phyloP scores from a whole-genome alignment of 768 basidiomycete genomes.

The Royoungia palumana region DNA sequence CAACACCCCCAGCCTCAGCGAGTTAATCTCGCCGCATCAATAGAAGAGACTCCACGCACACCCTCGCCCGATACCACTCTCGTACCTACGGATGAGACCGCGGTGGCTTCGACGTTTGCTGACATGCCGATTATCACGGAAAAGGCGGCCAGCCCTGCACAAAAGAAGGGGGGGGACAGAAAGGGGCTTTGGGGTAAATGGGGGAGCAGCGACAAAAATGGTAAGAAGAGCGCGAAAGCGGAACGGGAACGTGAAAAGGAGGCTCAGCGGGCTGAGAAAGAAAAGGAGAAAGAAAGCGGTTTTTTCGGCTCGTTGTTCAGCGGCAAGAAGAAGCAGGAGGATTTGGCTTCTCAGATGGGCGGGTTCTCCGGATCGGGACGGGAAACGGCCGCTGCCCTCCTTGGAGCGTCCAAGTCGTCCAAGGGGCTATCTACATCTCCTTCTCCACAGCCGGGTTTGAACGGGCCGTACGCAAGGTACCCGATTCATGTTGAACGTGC shows the following conservation, averaged over 20 bases:
- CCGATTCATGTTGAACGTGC: slow-evolving; percentile 99
- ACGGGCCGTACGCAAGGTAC: slow-evolving; percentile 67
- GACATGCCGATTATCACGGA: slow-evolving; percentile 17
- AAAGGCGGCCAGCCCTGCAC: slow-evolving; percentile 28
- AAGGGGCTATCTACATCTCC: slow-evolving; percentile 60
- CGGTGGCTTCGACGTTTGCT: slow-evolving; percentile 24
- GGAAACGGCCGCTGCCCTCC: slow-evolving; percentile 81
- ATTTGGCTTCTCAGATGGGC: slow-evolving; percentile 41
- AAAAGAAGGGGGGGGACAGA: slow-evolving; percentile 71
- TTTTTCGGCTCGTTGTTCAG: slow-evolving; percentile 94
- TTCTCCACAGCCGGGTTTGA: slow-evolving; percentile 46
- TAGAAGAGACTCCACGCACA: slow-evolving; percentile 45
- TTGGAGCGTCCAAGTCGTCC: slow-evolving; percentile 80
- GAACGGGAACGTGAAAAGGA: slow-evolving; percentile 49
- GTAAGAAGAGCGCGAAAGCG: slow-evolving; percentile 50
- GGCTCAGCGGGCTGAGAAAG: slow-evolving; percentile 45
- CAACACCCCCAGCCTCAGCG: slow-evolving; percentile 70
- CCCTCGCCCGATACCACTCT: slow-evolving; percentile 53
- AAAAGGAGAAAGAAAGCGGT: slow-evolving; percentile 56
- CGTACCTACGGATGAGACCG: slow-evolving; percentile 24
- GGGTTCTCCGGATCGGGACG: slow-evolving; percentile 55
- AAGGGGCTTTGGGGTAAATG: slow-evolving; percentile 65
- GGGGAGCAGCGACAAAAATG: slow-evolving; percentile 54
- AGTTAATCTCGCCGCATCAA: slow-evolving; percentile 30
- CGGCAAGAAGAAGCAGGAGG: slow-evolving; percentile 82